Evolutionary conservation across 306 rosid species (phyloP).

Genomic region (Malus fusca): DNA sequence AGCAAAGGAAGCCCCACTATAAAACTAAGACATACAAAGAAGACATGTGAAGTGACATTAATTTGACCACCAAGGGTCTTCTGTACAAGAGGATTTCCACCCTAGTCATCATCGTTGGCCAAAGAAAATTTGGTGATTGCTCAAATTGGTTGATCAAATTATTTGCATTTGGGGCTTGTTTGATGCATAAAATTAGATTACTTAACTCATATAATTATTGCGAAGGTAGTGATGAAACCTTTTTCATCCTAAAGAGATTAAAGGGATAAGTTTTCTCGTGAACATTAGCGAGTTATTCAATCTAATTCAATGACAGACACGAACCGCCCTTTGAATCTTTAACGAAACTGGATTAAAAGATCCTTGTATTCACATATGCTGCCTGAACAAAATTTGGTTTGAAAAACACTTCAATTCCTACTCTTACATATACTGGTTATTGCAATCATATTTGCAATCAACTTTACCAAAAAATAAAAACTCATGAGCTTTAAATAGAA

Average conservation of each 20-base stretch:
- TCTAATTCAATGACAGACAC: too few relatives aligned
- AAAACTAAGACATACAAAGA: background rate
- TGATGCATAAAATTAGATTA: background rate
- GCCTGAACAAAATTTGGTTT: constrained; percentile 23
- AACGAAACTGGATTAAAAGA: background rate
- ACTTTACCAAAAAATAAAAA: constrained; percentile 15
- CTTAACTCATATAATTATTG: too few relatives aligned
- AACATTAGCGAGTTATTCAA: too few relatives aligned
- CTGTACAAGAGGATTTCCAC: background rate
- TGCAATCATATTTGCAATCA: constrained; percentile 44
- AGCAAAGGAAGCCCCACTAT: background rate
- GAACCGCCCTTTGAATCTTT: too few relatives aligned
- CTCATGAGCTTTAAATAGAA: constrained; percentile 14
- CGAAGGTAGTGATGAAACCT: too few relatives aligned
- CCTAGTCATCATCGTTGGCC: background rate
- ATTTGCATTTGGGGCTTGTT: background rate
- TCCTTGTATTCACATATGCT: constrained; percentile 21
- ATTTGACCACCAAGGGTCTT: background rate
- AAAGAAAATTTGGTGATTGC: background rate
- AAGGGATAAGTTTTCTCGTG: background rate
- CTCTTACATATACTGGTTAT: constrained; percentile 34
- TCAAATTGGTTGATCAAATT: background rate
- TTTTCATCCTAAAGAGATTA: background rate
- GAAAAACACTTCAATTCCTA: constrained; percentile 21
- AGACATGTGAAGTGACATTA: background rate